Percentiles rank a stretch among this genome's conserved stretches.
Evolutionary conservation across 495 filamentous ascomycete species (phyloP).

Genomic region (Xylaria acuta): DNA sequence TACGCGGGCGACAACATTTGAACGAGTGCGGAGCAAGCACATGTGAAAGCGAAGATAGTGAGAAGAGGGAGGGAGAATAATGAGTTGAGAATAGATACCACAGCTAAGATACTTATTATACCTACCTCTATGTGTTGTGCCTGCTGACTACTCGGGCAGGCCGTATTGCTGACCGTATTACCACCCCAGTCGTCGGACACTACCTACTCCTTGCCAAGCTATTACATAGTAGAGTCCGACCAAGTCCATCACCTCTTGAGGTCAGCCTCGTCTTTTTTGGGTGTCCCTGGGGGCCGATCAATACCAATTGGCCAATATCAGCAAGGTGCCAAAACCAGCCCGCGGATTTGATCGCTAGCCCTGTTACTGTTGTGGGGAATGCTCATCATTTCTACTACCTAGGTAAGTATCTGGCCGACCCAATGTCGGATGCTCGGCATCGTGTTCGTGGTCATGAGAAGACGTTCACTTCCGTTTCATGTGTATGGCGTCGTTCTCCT

Average conservation of each 20-base stretch:
- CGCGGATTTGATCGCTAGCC: background rate
- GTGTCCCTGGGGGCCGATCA: background rate
- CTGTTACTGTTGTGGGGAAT: constrained; percentile 4
- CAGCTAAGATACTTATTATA: constrained; percentile 5
- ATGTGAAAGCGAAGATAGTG: background rate
- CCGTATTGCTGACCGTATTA: constrained; percentile 11
- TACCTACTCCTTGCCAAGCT: constrained; percentile 11
- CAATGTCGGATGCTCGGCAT: constrained; percentile 31
- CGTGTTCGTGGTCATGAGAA: background rate
- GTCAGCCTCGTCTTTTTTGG: background rate
- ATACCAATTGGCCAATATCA: constrained; percentile 8
- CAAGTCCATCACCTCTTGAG: background rate
- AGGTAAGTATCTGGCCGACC: background rate
- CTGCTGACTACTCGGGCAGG: background rate
- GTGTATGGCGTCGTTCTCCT: constrained; percentile 77
- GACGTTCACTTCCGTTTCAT: constrained; percentile 60
- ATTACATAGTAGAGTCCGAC: background rate
- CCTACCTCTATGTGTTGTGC: background rate
- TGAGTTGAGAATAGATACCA: constrained; percentile 11
- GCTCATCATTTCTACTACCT: background rate
- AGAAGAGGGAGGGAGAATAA: background rate
- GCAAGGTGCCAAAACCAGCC: background rate
- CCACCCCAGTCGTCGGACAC: constrained; percentile 9
- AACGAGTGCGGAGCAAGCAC: background rate
- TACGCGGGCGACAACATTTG: background rate